Evolutionary conservation across 2,329 filamentous ascomycete genomes (phyloP).

Genomic region (Sporothrix dimorphospora): DNA sequence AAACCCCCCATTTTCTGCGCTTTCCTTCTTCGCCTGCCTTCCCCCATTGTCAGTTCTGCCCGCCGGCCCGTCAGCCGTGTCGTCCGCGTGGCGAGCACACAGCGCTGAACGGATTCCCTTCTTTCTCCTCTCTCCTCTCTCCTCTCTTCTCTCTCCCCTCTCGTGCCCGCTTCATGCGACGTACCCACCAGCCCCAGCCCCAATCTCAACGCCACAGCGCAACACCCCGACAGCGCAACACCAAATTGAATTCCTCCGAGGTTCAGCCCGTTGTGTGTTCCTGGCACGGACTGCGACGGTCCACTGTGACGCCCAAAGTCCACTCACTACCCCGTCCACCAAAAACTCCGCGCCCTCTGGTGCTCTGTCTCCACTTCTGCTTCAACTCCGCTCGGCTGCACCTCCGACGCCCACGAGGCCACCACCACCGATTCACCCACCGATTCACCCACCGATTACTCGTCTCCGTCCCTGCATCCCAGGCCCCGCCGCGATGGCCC

Average conservation of each 20-base stretch:
- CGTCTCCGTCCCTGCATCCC: too few species aligned
- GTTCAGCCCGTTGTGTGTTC: background rate
- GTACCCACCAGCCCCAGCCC: background rate
- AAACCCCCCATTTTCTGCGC: background rate
- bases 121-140: background rate
- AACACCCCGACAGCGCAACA: background rate
- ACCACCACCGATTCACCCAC: too few species aligned
- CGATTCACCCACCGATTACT: too few species aligned
- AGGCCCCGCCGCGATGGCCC: too few species aligned
- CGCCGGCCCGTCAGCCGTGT: slow-evolving; percentile 25
- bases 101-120: background rate
- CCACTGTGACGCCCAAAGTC: too few species aligned
- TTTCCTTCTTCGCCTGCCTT: background rate
- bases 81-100: background rate
- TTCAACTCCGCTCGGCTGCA: background rate
- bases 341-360: too few species aligned
- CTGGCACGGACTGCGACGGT: too few species aligned
- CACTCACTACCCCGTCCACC: too few species aligned
- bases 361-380: background rate
- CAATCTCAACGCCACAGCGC: background rate
- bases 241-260: background rate
- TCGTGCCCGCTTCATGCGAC: background rate
- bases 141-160: background rate
- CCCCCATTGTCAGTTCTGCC: slow-evolving; percentile 8
- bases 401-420: background rate